Conservation (phyloP, 1,139 yeast genomes). For the Scheffersomyces parashehatae region DNA sequence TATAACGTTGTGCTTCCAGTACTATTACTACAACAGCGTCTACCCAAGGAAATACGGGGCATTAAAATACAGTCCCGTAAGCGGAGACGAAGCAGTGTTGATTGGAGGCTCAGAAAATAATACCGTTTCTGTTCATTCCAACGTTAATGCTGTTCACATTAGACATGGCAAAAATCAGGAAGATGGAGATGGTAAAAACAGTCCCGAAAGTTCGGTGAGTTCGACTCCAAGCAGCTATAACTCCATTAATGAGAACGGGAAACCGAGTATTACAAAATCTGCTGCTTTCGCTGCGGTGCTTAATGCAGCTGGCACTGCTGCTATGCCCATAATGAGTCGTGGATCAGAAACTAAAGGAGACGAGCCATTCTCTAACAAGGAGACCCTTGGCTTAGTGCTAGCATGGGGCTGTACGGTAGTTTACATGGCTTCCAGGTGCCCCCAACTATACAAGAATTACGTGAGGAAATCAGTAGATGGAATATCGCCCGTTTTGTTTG, state of each 20-base stretch:
- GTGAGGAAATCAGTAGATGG: constrained; percentile 81
- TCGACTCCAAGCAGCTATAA: constrained; percentile 21
- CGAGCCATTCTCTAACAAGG: not conserved
- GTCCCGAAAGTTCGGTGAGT: constrained; percentile 2
- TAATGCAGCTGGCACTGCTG: constrained; percentile 24
- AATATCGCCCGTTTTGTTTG: constrained; percentile 73
- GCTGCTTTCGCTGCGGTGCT: constrained; percentile 23
- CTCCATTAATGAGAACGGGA: constrained; percentile 18
- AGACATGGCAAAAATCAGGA: constrained; percentile 4
- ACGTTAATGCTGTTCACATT: constrained; percentile 15
- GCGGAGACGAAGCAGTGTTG: constrained; percentile 3
- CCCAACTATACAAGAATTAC: constrained; percentile 80
- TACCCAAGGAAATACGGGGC: constrained; percentile 24
- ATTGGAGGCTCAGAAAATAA: constrained; percentile 3
- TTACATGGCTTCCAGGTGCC: constrained; percentile 78
- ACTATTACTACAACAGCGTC: constrained; percentile 62
- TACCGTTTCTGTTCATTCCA: constrained; percentile 9
- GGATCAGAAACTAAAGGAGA: not conserved
- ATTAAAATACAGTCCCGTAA: constrained; percentile 5
- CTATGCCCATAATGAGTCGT: constrained; percentile 15
- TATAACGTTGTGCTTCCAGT: constrained; percentile 68
- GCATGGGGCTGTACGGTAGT: constrained; percentile 84
- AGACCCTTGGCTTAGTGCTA: constrained; percentile 50
- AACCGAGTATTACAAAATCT: constrained; percentile 6
- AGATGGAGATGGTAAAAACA: not conserved